Base-by-base conservation (phyloP, 1,139 yeast species). In the Wickerhamiella pararugosa region DNA sequence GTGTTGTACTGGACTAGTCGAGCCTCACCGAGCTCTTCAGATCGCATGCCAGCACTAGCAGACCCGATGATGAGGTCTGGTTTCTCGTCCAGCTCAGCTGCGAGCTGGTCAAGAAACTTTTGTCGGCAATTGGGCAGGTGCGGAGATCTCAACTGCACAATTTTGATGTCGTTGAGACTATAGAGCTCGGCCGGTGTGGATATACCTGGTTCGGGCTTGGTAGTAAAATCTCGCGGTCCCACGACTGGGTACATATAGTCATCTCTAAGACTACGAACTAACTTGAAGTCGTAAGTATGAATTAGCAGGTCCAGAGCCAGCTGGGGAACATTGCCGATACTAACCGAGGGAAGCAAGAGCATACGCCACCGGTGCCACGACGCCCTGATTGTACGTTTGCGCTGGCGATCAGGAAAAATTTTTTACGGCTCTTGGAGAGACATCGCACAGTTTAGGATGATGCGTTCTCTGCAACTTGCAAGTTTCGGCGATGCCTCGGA, bases 301-400 rank as follows among this genome's bases (percentile, higher is more conserved):
- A 86, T 64, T 34, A 90, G 62, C 33, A 87, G 65, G 59, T 87
- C 97, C 5, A 74, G 62, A 0, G 92, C 64, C 42, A 87, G 64
- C 58, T 90, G 98, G 0, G 97, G 94, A 3, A 86, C 80, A 55
- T 87, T 90, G 5, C 94, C 97, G 11, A 84, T 71, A 3, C 95
- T 76, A 0, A 90, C 81, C 0, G 87, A 63, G 0, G 97, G 97
- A 1, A 90, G 45, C 1, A 87, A 57, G 15, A 84, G 51, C 43
- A 59, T 47, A 26, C 25, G n/a, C 33, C n/a, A 10, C 29, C 21
- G 30, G 21, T 15, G 21, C 21, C 21, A 15, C 21, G 21, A 15
- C 21, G 21, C 11, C 9, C 11, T 31, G 33, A 4, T 11, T 7
- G 33, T 31, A 3, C 10, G 15, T 2, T n/a, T 31, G 33, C 15